Conservation (phyloP, 2,329 filamentous ascomycete genomes). For the Emericellopsis cladophorae region DNA sequence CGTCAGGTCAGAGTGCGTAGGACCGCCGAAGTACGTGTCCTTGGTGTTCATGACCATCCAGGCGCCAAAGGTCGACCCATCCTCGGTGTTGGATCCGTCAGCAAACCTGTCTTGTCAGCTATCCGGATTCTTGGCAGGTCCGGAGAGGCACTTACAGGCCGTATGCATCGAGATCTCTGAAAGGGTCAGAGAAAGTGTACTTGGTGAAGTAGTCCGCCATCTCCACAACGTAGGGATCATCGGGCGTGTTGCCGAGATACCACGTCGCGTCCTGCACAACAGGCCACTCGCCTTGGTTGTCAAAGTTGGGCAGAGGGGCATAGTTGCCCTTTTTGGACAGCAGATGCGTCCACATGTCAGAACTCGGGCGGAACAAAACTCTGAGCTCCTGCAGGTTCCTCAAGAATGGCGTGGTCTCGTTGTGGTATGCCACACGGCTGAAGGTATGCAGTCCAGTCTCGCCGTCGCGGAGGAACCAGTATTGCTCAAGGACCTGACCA, state of each 20-base stretch:
- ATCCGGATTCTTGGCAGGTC: constrained; percentile 1
- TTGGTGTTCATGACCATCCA: constrained; percentile 54
- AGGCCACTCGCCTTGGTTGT: constrained; percentile 23
- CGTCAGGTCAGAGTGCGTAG: constrained; percentile 47
- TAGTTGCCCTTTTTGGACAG: constrained; percentile 42
- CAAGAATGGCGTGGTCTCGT: constrained; percentile 40
- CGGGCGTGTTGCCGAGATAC: constrained; percentile 40
- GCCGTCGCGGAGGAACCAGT: constrained; percentile 50
- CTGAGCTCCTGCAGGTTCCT: constrained; percentile 48
- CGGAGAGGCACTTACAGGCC: constrained; percentile 22
- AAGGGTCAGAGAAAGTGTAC: constrained; percentile 47
- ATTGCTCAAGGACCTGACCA: constrained; percentile 48
- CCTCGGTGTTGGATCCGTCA: constrained; percentile 26
- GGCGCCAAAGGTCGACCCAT: constrained; percentile 41
- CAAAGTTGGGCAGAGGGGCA: constrained; percentile 29
- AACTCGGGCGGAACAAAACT: constrained; percentile 47
- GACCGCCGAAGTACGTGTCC: constrained; percentile 50
- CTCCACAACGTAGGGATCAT: constrained; percentile 41
- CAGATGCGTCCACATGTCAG: constrained; percentile 47
- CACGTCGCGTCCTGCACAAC: constrained; percentile 53
- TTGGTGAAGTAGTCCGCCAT: constrained; percentile 53
- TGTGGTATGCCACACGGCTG: constrained; percentile 45
- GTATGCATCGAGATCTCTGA: constrained; percentile 45
- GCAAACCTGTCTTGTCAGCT: constrained; percentile 11
- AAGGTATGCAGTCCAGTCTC: constrained; percentile 53